These are phyloP conservation scores for Cucumis cinereus DNA, from an alignment of 306 rosid genomes.

Conservation along the genomic window DNA sequence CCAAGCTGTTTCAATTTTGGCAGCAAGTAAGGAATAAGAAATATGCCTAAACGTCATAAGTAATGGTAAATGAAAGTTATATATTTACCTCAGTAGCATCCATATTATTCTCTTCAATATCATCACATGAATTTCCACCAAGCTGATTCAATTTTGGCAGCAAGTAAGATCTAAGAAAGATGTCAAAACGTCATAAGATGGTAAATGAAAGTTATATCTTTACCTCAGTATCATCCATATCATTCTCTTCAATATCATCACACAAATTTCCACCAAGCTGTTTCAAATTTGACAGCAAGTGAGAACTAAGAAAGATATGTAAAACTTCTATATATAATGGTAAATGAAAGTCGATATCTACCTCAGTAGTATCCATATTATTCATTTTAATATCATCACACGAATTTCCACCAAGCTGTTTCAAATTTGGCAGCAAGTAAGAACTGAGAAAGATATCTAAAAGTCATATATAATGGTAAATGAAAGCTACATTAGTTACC, in stretches of 20 bases:
- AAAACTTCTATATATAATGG: not conserved
- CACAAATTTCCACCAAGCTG: not conserved
- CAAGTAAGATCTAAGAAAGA: not conserved
- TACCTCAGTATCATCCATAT: not conserved
- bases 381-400: not conserved
- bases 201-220: not conserved
- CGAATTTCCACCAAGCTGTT: not conserved
- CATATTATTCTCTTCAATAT: not conserved
- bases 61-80: not conserved
- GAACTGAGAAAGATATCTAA: not conserved
- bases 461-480: not conserved
- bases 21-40: not conserved
- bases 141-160: not conserved
- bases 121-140: not conserved
- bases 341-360: not conserved
- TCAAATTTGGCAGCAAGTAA: not conserved
- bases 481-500: not conserved
- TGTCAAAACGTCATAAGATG: not conserved
- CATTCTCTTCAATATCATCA: not conserved
- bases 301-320: not conserved
- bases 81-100: not conserved
- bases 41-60: not conserved
- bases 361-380: not conserved
- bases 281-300: not conserved
- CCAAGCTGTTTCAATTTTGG: not conserved